A percentile compares a stretch with the other conserved stretches of the same genome.
phyloP scores from a whole-genome alignment of 345 rosid genomes.

The Schrenkiella parvula region DNA sequence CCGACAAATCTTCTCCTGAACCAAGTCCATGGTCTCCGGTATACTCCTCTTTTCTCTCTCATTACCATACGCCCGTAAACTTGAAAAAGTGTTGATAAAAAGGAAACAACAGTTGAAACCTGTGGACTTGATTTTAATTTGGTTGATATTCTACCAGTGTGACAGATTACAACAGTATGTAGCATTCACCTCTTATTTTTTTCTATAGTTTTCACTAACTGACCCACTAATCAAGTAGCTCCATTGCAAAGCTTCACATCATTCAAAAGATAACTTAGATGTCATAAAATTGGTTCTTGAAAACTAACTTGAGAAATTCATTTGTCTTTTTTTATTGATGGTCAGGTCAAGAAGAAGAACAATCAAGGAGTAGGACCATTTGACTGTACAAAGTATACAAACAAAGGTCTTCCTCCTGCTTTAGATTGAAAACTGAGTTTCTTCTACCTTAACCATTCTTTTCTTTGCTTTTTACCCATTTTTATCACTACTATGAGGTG shows the following conservation, averaged over 20 bases:
- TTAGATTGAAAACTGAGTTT: constrained; percentile 23
- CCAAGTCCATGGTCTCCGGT: constrained; percentile 98
- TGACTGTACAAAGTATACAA: constrained; percentile 86
- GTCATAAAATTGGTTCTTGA: background rate
- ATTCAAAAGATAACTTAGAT: background rate
- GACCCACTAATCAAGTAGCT: background rate
- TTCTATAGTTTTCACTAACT: background rate
- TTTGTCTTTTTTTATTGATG: background rate
- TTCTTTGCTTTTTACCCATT: background rate
- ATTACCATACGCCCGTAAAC: background rate
- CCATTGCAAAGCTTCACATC: background rate
- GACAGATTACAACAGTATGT: background rate
- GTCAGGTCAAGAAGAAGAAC: constrained; percentile 68
- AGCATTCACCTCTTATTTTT: background rate
- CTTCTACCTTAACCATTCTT: constrained; percentile 30
- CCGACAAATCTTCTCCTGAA: constrained; percentile 61
- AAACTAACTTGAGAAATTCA: background rate
- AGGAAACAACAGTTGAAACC: background rate
- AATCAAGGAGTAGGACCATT: constrained; percentile 80
- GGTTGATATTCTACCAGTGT: background rate
- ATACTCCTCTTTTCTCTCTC: constrained; percentile 26
- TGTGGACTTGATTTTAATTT: background rate
- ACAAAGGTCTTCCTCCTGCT: constrained; percentile 34
- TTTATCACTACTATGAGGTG: background rate
- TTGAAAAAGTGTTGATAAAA: background rate